These are phyloP conservation scores for Akanthomyces uredinophilus DNA, from an alignment of 2,329 filamentous ascomycete species.

Conservation along the genomic window DNA sequence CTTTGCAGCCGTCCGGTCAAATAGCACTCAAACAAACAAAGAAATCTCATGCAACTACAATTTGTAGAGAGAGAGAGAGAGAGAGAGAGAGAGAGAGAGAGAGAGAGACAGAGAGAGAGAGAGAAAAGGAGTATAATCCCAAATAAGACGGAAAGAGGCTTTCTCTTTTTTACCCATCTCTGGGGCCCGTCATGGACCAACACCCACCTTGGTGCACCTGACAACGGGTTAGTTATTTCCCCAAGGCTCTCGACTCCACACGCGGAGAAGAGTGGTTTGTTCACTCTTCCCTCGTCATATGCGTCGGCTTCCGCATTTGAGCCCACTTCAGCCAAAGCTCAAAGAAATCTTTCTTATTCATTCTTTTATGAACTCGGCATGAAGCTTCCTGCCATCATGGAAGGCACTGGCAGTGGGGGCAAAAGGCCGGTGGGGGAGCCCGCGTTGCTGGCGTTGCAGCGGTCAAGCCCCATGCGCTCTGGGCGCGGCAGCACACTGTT, in stretches of 20 bases:
- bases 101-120: too few species aligned
- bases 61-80: too few species aligned
- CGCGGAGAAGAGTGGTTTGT: not conserved
- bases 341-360: not conserved
- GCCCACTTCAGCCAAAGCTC: not conserved
- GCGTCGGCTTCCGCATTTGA: not conserved
- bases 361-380: not conserved
- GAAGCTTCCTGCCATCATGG: not conserved
- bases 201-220: not conserved
- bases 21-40: not conserved
- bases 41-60: not conserved
- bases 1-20: not conserved
- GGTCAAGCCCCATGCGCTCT: constrained; percentile 2
- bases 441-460: not conserved
- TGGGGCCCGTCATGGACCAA: not conserved
- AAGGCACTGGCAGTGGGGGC: not conserved
- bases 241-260: not conserved
- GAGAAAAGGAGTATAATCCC: not conserved
- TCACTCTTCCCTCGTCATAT: not conserved
- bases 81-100: too few species aligned
- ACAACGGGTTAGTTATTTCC: not conserved
- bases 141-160: not conserved
- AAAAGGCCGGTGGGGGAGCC: not conserved
- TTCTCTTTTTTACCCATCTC: too few species aligned
- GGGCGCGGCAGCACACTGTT: not conserved